Conservation (phyloP, 2,329 filamentous ascomycete species). For the Verticillium nubilum region DNA sequence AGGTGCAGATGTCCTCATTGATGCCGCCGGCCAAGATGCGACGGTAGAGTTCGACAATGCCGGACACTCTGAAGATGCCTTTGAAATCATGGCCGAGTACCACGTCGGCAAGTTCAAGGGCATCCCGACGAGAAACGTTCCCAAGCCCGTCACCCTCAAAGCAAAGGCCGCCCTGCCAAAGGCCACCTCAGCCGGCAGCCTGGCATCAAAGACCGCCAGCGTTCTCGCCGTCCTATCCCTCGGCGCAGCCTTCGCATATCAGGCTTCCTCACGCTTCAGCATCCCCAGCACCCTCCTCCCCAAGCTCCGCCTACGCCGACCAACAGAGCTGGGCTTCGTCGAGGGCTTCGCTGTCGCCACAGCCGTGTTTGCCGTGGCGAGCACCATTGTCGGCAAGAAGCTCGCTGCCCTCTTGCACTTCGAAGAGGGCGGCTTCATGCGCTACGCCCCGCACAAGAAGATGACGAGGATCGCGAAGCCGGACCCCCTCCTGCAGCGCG, state of each 20-base stretch:
- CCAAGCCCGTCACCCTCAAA: constrained; percentile 18
- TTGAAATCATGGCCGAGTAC: constrained; percentile 33
- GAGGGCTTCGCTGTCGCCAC: constrained; percentile 31
- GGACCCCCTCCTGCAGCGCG: constrained; percentile 32
- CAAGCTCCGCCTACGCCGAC: constrained; percentile 10
- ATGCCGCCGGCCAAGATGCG: constrained; percentile 72
- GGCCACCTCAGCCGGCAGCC: constrained; percentile 4
- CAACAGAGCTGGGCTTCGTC: constrained; percentile 20
- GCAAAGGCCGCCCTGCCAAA: constrained; percentile 5
- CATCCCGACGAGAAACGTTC: constrained; percentile 12
- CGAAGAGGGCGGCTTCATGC: constrained; percentile 25
- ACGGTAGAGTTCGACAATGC: constrained; percentile 80
- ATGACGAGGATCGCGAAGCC: constrained; percentile 27
- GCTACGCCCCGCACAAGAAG: constrained; percentile 32
- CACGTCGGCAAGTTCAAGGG: constrained; percentile 31
- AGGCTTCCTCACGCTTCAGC: constrained; percentile 9
- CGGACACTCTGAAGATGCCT: constrained; percentile 65
- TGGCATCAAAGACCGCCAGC: constrained; percentile 9
- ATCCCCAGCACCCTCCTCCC: constrained; percentile 6
- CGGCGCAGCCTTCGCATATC: constrained; percentile 15
- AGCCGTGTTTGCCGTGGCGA: constrained; percentile 23
- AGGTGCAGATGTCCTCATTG: constrained; percentile 71
- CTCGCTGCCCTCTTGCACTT: constrained; percentile 24
- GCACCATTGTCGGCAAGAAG: constrained; percentile 21
- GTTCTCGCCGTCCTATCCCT: constrained; percentile 14